A percentile compares a stretch with the other conserved stretches of the same genome.
These are phyloP conservation scores for Wickerhamomyces rabaulensis DNA, from an alignment of 805 yeast species.

Conservation along the genomic window DNA sequence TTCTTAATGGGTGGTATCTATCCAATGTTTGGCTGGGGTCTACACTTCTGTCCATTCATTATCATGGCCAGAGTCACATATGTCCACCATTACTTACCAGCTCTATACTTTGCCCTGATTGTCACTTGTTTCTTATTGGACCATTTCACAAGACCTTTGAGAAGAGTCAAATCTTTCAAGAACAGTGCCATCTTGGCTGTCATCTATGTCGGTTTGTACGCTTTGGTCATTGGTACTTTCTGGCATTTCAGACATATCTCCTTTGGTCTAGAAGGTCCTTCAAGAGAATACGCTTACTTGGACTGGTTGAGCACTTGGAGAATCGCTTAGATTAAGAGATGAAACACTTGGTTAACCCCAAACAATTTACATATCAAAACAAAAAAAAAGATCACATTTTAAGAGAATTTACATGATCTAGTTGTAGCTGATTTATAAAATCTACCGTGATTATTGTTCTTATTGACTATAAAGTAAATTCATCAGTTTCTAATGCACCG, in stretches of 20 bases:
- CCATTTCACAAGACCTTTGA: constrained; percentile 25
- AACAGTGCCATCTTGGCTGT: constrained; percentile 22
- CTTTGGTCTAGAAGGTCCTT: constrained; percentile 58
- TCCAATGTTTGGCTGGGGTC: constrained; percentile 79
- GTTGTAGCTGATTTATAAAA: too few species aligned
- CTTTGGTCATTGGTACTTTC: constrained; percentile 46
- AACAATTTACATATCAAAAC: too few species aligned
- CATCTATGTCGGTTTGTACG: constrained; percentile 37
- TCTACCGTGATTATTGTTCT: too few species aligned
- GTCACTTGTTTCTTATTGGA: constrained; percentile 52
- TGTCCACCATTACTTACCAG: constrained; percentile 83
- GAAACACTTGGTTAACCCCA: background rate
- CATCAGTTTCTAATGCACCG: constrained; percentile 21
- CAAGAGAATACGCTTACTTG: constrained; percentile 34
- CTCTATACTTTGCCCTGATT: constrained; percentile 69
- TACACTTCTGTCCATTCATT: constrained; percentile 70
- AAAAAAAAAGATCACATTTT: background rate
- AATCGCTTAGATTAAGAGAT: constrained; percentile 19
- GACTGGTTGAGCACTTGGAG: constrained; percentile 48
- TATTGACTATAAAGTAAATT: constrained; percentile 9
- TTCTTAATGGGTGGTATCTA: constrained; percentile 69
- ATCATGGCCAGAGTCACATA: constrained; percentile 85
- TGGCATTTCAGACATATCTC: constrained; percentile 57
- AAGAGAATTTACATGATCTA: too few species aligned
- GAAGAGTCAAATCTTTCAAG: constrained; percentile 16